Percentiles rank a stretch among this genome's conserved stretches.
Evolutionary conservation across 2,329 filamentous ascomycete genomes (phyloP).

Genomic region (Fusarium xyrophilum): DNA sequence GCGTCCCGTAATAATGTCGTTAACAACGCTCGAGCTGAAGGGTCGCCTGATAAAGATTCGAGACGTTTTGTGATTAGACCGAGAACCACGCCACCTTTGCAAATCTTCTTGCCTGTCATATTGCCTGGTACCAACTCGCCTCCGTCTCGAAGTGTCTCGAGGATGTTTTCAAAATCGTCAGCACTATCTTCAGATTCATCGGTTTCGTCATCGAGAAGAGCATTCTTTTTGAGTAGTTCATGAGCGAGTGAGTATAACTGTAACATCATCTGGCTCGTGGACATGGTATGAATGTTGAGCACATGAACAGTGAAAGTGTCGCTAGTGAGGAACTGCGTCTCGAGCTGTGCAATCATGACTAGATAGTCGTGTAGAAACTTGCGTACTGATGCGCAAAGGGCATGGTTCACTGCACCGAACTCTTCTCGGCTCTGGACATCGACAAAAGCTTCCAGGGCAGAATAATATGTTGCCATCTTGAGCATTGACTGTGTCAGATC

Average conservation of each 20-base stretch:
- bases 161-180: slow-evolving; percentile 89
- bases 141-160: slow-evolving; percentile 87
- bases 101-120: slow-evolving; percentile 87
- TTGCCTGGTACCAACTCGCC: slow-evolving; percentile 80
- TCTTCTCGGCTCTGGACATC: slow-evolving; percentile 93
- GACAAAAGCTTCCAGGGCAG: slow-evolving; percentile 88
- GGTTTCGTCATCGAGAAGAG: slow-evolving; percentile 80
- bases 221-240: slow-evolving; percentile 87
- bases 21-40: slow-evolving; percentile 80
- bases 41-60: slow-evolving; percentile 91
- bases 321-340: slow-evolving; percentile 90
- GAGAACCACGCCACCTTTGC: slow-evolving; percentile 95
- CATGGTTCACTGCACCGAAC: slow-evolving; percentile 94
- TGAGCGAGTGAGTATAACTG: slow-evolving; percentile 88
- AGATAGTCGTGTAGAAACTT: slow-evolving; percentile 93
- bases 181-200: slow-evolving; percentile 76
- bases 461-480: slow-evolving; percentile 92
- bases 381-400: slow-evolving; percentile 91
- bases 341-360: slow-evolving; percentile 88
- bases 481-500: slow-evolving; percentile 90
- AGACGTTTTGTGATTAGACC: slow-evolving; percentile 84
- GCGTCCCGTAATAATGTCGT: slow-evolving; percentile 85
- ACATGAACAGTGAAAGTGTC: slow-evolving; percentile 90
- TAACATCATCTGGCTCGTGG: slow-evolving; percentile 87
- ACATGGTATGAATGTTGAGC: slow-evolving; percentile 88